A percentile compares a stretch with the other conserved stretches of the same genome.
These are phyloP conservation scores for Botryotinia globosa DNA, from an alignment of 2,329 filamentous ascomycete genomes.

Conservation along the genomic window DNA sequence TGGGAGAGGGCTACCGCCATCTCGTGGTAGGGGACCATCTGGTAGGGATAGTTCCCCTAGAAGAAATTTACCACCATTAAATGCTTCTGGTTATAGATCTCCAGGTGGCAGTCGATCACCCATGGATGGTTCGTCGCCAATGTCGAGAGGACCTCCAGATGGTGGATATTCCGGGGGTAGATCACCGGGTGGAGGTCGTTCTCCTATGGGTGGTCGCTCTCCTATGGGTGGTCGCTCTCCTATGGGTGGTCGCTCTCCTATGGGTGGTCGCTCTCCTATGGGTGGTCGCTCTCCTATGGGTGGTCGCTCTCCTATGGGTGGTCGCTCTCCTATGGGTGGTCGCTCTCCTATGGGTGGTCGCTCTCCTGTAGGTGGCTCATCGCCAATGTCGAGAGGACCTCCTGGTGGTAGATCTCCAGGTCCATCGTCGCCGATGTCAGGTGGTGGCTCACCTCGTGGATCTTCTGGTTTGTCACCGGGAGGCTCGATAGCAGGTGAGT, in stretches of 20 bases:
- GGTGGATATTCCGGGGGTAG: no score
- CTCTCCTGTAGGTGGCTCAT: neutral
- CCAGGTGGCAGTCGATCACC: neutral
- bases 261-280: no score
- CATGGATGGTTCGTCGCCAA: neutral
- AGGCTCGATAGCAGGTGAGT: neutral
- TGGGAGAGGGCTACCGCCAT: neutral
- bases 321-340: no score
- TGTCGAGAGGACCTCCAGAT: no score
- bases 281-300: neutral
- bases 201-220: no score
- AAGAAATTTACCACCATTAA: neutral
- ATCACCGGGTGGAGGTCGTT: no score
- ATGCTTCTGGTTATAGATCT: neutral
- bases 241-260: no score
- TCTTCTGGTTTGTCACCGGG: neutral
- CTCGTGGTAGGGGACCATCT: neutral
- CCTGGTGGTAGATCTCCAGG: neutral
- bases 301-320: no score
- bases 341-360: no score
- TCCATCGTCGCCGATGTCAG: neutral
- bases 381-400: neutral
- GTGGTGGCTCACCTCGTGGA: neutral
- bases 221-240: no score
- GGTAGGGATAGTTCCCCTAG: neutral